Percentiles rank a stretch among this genome's conserved stretches.
Conservation (phyloP, 2,329 filamentous ascomycete genomes). For the Pezicula radicicola region DNA sequence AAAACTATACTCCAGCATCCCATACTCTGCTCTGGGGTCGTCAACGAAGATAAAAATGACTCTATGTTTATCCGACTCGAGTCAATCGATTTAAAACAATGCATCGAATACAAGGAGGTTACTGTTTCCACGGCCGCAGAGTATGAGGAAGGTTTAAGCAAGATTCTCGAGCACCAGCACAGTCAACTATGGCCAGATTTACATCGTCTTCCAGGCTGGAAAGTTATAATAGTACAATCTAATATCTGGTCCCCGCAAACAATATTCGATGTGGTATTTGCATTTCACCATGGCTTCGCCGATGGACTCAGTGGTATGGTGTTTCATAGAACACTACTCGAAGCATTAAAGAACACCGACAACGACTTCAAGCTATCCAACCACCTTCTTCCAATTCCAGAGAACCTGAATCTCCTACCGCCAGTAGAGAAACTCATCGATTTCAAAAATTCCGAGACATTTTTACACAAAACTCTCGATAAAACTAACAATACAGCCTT, state of each 20-base stretch:
- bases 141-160: slow-evolving; percentile 32
- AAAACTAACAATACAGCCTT: slow-evolving; percentile 35
- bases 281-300: slow-evolving; percentile 49
- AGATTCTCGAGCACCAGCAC: slow-evolving; percentile 33
- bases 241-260: slow-evolving; percentile 4
- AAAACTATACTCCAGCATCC: slow-evolving; percentile 40
- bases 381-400: slow-evolving; percentile 27
- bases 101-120: slow-evolving; percentile 34
- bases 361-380: slow-evolving; percentile 4
- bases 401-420: slow-evolving; percentile 18
- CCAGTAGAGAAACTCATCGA: slow-evolving; percentile 17
- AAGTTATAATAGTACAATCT: slow-evolving; percentile 34
- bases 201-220: slow-evolving; percentile 43
- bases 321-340: slow-evolving; percentile 47
- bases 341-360: slow-evolving; percentile 33
- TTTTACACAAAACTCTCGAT: slow-evolving; percentile 39
- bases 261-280: slow-evolving; percentile 35
- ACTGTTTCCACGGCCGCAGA: slow-evolving; percentile 17
- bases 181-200: slow-evolving; percentile 39
- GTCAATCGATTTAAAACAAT: slow-evolving; percentile 39
- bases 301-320: slow-evolving; percentile 47
- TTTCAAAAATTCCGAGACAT: slow-evolving; percentile 35
- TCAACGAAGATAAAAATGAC: slow-evolving; percentile 37
- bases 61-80: slow-evolving; percentile 42
- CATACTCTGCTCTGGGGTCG: slow-evolving; percentile 46